Evolutionary conservation across 139 green algal species (phyloP).

Genomic region (Microglena sp.): DNA sequence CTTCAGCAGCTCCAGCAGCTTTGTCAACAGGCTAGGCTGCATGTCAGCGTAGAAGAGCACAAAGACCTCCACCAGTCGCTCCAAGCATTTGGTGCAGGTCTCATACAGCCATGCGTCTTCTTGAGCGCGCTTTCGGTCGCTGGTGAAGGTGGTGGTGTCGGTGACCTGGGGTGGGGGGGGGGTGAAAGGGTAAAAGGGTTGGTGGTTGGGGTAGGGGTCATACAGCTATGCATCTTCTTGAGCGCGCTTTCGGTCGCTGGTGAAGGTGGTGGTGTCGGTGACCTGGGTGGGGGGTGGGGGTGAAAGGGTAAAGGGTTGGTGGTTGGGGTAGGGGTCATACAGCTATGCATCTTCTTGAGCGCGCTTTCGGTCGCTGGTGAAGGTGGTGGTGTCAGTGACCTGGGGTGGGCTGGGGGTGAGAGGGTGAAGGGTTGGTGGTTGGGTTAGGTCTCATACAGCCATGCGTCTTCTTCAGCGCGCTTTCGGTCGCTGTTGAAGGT

Average conservation of each 20-base stretch:
- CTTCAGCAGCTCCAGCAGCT: slow-evolving; percentile 65
- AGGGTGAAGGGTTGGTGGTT: no score
- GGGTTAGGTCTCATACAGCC: no score
- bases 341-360: slow-evolving; percentile 39
- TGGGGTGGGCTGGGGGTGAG: not conserved
- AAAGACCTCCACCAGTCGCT: slow-evolving; percentile 91
- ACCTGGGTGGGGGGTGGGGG: not conserved
- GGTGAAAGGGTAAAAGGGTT: not conserved
- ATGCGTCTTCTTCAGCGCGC: no score
- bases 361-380: slow-evolving; percentile 44
- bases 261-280: slow-evolving; percentile 10
- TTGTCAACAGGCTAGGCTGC: slow-evolving; percentile 41
- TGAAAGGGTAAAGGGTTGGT: not conserved
- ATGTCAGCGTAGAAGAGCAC: slow-evolving; percentile 10
- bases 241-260: no score
- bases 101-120: slow-evolving; percentile 94
- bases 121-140: slow-evolving; percentile 57
- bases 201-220: no score
- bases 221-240: no score
- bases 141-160: slow-evolving; percentile 81
- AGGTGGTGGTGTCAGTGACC: slow-evolving; percentile 58
- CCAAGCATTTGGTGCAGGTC: slow-evolving; percentile 91
- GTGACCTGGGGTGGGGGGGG: slow-evolving; percentile 38
- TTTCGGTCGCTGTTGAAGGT: not conserved
- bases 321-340: not conserved